Base-by-base conservation (phyloP, 148 eudicot species). In the Chenopodium quinoa region DNA sequence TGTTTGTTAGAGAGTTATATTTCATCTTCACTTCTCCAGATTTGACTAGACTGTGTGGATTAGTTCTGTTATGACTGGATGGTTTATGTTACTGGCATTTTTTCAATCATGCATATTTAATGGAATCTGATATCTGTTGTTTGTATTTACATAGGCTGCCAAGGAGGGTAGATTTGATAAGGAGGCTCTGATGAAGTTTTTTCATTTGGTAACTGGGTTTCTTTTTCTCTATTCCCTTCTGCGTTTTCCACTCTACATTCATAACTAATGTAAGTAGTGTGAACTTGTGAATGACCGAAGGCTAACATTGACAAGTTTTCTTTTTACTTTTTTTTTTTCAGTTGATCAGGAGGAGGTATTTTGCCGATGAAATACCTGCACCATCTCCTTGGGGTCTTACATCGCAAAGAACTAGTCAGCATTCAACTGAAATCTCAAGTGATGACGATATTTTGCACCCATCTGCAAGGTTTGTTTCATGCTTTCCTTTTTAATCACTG, bases 291-390 rank as follows among this genome's bases (percentile, higher is more conserved):
- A 65, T 29, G 13, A 14, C 68, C 65, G 46, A 29, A 81, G 73
- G 78, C 65, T 81, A 48, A 81, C 65, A 73, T 75, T 32, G 2
- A 14, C 20, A 16, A 20, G 7, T 32, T 48, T 58, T 14, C 62
- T 50, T 16, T 67, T 7, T 29, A n/a, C 50, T 20, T 76, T 31
- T 14, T 66, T 77, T 9, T 75, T 83, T 54, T 73, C 88, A 94
- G 97, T 89, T 94, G 86, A 91, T 90, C 89, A 92, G 93, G 88
- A 89, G 97, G 87, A 94, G 97, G 86, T 94, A 92, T 81, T 92
- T 92, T 86, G 89, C 95, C 66, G 93, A 92, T 86, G 95, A 88
- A 54, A 73, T 94, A 77, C 91, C 98, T 71, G 73, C 89, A 52
- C 78, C 90, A 63, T 88, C 80, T 75, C 87, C 90, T 25, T 94